Conservation (phyloP, 1,139 yeast species). For the Torulaspora globosa region DNA sequence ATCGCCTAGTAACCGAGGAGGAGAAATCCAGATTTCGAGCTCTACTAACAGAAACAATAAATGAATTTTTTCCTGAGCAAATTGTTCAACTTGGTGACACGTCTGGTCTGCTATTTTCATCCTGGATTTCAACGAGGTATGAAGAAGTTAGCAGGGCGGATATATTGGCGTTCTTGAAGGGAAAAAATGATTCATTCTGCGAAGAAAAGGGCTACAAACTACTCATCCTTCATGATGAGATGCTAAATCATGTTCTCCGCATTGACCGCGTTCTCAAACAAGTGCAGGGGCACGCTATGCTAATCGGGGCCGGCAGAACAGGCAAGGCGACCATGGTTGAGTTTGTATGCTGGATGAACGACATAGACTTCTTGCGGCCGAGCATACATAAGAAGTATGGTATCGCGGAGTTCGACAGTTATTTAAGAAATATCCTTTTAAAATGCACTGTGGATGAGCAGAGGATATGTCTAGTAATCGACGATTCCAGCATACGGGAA, state of each 20-base stretch:
- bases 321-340: conserved; percentile 75
- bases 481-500: conserved; percentile 74
- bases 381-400: conserved; percentile 53
- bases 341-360: conserved; percentile 92
- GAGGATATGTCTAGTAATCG: conserved; percentile 67
- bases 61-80: conserved; percentile 46
- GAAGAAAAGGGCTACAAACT: conserved; percentile 70
- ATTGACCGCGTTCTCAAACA: conserved; percentile 81
- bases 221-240: conserved; percentile 63
- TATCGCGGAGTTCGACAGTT: conserved; percentile 62
- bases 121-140: conserved; percentile 69
- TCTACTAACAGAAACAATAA: conserved; percentile 42
- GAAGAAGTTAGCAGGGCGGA: conserved; percentile 51
- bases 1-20: conserved; percentile 51
- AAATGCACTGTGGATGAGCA: conserved; percentile 54
- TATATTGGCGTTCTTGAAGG: conserved; percentile 53
- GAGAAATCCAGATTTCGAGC: conserved; percentile 54
- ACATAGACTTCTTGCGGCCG: conserved; percentile 59
- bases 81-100: conserved; percentile 43
- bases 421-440: conserved; percentile 52
- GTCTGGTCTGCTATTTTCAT: conserved; percentile 54
- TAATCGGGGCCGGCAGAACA: conserved; percentile 81
- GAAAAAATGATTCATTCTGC: conserved; percentile 64
- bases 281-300: conserved; percentile 83
- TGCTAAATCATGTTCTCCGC: conserved; percentile 70